Conservation (phyloP, 108 stramenopile genomes). For the Pelagomonas calceolata region DNA sequence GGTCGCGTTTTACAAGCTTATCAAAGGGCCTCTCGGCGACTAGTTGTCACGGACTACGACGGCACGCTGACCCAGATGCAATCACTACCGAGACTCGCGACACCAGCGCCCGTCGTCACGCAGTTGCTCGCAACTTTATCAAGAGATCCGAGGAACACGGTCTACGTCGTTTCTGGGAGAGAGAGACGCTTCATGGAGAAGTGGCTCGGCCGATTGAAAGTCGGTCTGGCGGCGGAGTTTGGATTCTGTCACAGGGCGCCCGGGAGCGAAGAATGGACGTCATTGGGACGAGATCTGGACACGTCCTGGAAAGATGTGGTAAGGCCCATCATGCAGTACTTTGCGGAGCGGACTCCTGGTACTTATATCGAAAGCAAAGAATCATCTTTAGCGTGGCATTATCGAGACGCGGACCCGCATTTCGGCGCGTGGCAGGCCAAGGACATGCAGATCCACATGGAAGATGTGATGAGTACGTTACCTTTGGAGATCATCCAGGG, state of each 20-base stretch:
- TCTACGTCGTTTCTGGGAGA: conserved; percentile 36
- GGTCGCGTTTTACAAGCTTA: conserved; percentile 15
- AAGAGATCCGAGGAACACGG: conserved; percentile 37
- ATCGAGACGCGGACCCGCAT: conserved; percentile 54
- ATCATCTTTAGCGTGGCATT: conserved; percentile 52
- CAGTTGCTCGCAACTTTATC: conserved; percentile 26
- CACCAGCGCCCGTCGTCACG: conserved; percentile 13
- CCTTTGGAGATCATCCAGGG: conserved; percentile 83
- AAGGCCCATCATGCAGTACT: conserved; percentile 46
- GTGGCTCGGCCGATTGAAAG: conserved; percentile 16
- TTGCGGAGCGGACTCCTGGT: conserved; percentile 48
- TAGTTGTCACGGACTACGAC: conserved; percentile 33
- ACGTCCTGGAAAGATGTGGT: conserved; percentile 34
- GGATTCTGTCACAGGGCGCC: conserved; percentile 25
- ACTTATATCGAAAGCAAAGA: conserved; percentile 56
- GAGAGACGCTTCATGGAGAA: conserved; percentile 25
- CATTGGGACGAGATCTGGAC: conserved; percentile 15
- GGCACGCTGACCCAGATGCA: conserved; percentile 1
- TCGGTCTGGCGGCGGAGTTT: conserved; percentile 40
- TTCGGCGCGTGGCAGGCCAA: conserved; percentile 59
- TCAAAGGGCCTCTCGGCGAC: conserved; percentile 13
- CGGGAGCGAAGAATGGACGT: neutral
- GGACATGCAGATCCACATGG: conserved; percentile 90
- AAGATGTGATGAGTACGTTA: conserved; percentile 69
- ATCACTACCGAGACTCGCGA: conserved; percentile 3